Evolutionary conservation across 345 rosid species (phyloP).

Genomic region (Heritiera littoralis): DNA sequence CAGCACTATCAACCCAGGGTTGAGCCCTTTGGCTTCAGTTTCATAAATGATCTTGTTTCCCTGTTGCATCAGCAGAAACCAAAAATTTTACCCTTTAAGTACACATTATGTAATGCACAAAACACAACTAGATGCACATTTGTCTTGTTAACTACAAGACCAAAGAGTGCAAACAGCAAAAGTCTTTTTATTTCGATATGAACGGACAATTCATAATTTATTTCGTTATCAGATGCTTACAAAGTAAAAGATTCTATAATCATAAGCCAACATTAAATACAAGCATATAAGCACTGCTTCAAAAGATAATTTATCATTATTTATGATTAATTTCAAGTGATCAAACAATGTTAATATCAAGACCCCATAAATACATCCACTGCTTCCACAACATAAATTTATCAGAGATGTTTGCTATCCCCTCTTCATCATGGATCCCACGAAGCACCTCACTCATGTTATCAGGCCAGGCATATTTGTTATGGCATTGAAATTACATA

Average conservation of each 20-base stretch:
- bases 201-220: background rate
- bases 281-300: background rate
- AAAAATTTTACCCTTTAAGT: background rate
- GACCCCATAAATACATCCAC: background rate
- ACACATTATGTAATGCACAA: background rate
- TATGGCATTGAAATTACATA: background rate
- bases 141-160: background rate
- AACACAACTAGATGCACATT: background rate
- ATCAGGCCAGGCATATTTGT: background rate
- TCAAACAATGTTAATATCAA: background rate
- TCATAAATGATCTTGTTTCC: conserved; percentile 27
- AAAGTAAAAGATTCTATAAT: background rate
- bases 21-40: conserved; percentile 47
- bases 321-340: background rate
- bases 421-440: background rate
- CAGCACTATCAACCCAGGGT: conserved; percentile 65
- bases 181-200: background rate
- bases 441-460: background rate
- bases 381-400: background rate
- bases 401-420: background rate
- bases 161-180: background rate
- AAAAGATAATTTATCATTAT: background rate
- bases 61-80: conserved; percentile 20
- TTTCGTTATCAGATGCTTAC: too few species aligned
- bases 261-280: background rate